Evolutionary conservation across 176 grass and related monocot genomes (phyloP), one percentile per base, ranked within the genome.

Genomic region (Oropetium thomaeum): DNA sequence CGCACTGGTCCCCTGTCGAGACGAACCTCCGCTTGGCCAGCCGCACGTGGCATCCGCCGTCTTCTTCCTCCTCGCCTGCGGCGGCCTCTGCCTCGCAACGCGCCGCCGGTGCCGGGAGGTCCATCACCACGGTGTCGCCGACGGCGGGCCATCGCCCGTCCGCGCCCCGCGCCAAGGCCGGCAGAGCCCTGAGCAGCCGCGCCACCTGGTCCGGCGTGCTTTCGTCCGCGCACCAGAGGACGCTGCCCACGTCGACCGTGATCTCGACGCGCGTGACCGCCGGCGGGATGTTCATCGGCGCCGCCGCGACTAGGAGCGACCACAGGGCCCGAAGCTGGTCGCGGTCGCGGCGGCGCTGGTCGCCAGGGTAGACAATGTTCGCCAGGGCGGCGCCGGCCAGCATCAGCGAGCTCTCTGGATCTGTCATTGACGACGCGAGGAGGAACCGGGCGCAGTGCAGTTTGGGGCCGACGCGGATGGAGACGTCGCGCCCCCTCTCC

Each of bases 261-360:
- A 74, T 53, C 53, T 28, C 2, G 35, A 74, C 10, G 4, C 35
- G 16, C 14, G 51, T 14, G 3, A 23, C 16, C 25, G 4, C 15
- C 37, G 25, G 23, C 35, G 53, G 53, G 23, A 35, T 23, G 7
- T 0, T 3, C 10, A n/a, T 26, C 7, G 54, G 33, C 51, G 7
- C 13, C 51, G 5, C 29, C 3, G 7, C 27, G 41, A 48, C 5
- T 19, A 53, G 30, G 45, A 1, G 16, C 1, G 5, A 20, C 71
- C 71, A 74, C 37, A 74, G 54, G 0, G 3, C 10, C 10, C 12
- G 16, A 5, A 74, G 71, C 25, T 59, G 25, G n/a, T n/a, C 53
- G 0, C 35, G 9, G 3, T 0, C 14, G 25, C 3, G 1, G 0
- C n/a, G n/a, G n/a, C n/a, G n/a, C n/a, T n/a, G n/a, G n/a, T n/a